These are phyloP conservation scores for Umbelopsis vinacea DNA, from an alignment of 192 early-diverging fungal genomes.

Conservation along the genomic window DNA sequence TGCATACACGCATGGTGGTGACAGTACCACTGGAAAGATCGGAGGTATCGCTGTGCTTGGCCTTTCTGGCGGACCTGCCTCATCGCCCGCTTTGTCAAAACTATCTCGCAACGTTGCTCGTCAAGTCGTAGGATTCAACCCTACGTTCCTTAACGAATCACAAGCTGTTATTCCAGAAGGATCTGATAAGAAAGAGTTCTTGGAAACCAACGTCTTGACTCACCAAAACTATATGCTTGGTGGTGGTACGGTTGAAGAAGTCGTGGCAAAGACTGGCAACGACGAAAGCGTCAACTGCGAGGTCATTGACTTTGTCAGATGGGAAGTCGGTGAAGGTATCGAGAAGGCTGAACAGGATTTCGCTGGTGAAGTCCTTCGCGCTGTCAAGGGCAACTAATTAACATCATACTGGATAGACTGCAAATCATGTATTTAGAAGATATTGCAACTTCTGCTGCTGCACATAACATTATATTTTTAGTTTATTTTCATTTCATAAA, in stretches of 20 bases:
- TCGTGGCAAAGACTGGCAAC: constrained; percentile 53
- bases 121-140: constrained; percentile 85
- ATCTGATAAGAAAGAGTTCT: constrained; percentile 45
- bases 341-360: constrained; percentile 78
- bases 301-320: constrained; percentile 75
- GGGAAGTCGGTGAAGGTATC: constrained; percentile 86
- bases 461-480: not conserved
- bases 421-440: not conserved
- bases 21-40: constrained; percentile 72
- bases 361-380: constrained; percentile 73
- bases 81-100: constrained; percentile 49
- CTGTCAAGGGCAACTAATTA: constrained; percentile 34
- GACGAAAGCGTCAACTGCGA: constrained; percentile 53
- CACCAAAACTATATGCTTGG: constrained; percentile 79
- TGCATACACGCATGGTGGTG: constrained; percentile 79
- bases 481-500: not conserved
- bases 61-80: constrained; percentile 35
- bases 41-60: constrained; percentile 77
- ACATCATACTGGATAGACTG: not conserved
- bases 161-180: constrained; percentile 49
- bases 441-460: not conserved
- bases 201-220: constrained; percentile 64
- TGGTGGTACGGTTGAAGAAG: constrained; percentile 72
- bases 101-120: constrained; percentile 79
- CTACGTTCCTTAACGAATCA: constrained; percentile 55